Percentiles rank a stretch among this genome's conserved stretches.
phyloP scores from a whole-genome alignment of 2,329 filamentous ascomycete genomes.

The Alternaria arborescens region DNA sequence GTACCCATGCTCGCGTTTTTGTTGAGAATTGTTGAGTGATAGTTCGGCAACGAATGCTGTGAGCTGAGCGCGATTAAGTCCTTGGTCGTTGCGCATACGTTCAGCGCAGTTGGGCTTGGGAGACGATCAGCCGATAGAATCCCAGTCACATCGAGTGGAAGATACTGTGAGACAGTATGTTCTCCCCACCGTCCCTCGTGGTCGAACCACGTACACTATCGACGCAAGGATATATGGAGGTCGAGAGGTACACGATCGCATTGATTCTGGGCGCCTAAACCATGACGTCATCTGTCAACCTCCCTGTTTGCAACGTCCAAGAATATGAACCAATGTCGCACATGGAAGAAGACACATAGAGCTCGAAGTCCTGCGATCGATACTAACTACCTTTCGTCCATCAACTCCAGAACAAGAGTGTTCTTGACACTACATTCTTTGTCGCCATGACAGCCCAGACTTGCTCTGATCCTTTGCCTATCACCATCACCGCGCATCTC shows the following conservation, averaged over 20 bases:
- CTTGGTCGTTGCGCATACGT: neutral
- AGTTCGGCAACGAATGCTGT: neutral
- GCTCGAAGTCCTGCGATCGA: too few species aligned
- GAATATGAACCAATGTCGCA: too few species aligned
- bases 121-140: neutral
- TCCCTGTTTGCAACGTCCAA: too few species aligned
- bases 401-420: constrained; percentile 33
- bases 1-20: too few species aligned
- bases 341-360: too few species aligned
- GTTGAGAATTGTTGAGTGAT: too few species aligned
- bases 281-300: too few species aligned
- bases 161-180: neutral
- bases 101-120: neutral
- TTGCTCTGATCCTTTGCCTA: constrained; percentile 24
- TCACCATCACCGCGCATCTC: constrained; percentile 41
- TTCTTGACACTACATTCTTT: constrained; percentile 35
- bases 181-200: neutral
- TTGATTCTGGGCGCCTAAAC: too few species aligned
- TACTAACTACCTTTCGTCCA: constrained; percentile 28
- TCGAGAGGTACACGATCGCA: too few species aligned
- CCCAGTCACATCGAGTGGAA: too few species aligned
- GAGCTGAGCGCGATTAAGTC: neutral
- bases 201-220: too few species aligned
- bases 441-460: constrained; percentile 29
- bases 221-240: too few species aligned